Percentiles rank a stretch among this genome's conserved stretches.
These are phyloP conservation scores for Vanrija pseudolonga DNA, from an alignment of 1,284 basidiomycete species.

Conservation along the genomic window DNA sequence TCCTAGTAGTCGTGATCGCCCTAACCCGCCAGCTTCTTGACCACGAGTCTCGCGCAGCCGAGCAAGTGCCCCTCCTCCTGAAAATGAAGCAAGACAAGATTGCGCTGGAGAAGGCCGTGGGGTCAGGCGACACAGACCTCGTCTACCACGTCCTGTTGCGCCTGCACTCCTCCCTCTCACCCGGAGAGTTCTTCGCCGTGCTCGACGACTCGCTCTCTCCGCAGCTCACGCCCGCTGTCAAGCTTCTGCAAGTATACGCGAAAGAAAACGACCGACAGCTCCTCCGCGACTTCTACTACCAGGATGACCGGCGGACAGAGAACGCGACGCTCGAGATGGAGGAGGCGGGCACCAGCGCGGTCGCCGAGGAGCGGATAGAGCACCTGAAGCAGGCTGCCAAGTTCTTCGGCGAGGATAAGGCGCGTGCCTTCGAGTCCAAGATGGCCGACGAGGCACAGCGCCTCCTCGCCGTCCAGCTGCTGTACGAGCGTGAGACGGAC, in stretches of 20 bases:
- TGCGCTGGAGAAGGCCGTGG: constrained; percentile 84
- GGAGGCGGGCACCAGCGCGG: constrained; percentile 65
- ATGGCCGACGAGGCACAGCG: constrained; percentile 83
- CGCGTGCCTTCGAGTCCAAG: constrained; percentile 84
- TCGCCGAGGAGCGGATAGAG: constrained; percentile 63
- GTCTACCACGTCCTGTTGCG: constrained; percentile 88
- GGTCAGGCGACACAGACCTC: constrained; percentile 92
- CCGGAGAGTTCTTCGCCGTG: constrained; percentile 91
- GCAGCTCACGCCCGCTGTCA: constrained; percentile 65
- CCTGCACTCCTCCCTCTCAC: constrained; percentile 71
- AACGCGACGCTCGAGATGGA: constrained; percentile 80
- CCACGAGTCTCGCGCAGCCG: constrained; percentile 79
- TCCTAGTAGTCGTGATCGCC: background rate
- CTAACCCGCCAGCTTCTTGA: constrained; percentile 69
- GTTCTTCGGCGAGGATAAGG: constrained; percentile 91
- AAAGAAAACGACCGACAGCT: constrained; percentile 85
- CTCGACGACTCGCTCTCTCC: constrained; percentile 78
- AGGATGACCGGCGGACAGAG: constrained; percentile 91
- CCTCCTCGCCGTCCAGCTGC: constrained; percentile 73
- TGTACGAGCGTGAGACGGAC: constrained; percentile 79
- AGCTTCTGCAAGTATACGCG: constrained; percentile 81
- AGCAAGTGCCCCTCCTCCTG: constrained; percentile 88
- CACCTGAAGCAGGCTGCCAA: constrained; percentile 80
- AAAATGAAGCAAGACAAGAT: constrained; percentile 91
- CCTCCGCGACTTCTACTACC: constrained; percentile 94